These are phyloP conservation scores for Barbarea vulgaris DNA, from an alignment of 345 rosid species.

Conservation along the genomic window DNA sequence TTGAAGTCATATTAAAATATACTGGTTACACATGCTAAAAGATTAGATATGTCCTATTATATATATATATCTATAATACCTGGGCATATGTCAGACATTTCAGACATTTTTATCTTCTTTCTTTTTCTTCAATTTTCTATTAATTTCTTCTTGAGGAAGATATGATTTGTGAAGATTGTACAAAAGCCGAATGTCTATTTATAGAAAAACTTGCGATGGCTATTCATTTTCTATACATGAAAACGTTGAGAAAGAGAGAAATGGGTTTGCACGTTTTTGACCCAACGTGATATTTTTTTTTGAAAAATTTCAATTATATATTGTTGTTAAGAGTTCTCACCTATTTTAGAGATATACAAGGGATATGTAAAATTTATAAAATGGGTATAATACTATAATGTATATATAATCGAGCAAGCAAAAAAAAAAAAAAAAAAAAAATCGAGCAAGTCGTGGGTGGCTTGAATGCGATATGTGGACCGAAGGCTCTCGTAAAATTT, in stretches of 20 bases:
- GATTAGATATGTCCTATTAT: not conserved
- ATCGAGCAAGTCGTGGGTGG: not conserved
- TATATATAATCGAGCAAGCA: no score
- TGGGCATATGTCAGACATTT: conserved; percentile 21
- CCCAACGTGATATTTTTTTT: not conserved
- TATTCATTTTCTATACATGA: not conserved
- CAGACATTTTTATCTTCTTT: not conserved
- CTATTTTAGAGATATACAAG: not conserved
- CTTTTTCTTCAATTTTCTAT: not conserved
- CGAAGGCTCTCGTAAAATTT: not conserved
- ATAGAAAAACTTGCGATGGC: conserved; percentile 6
- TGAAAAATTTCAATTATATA: not conserved
- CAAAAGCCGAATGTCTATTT: conserved; percentile 10
- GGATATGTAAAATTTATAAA: not conserved
- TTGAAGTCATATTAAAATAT: not conserved
- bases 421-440: not conserved
- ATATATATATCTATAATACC: conserved; percentile 10
- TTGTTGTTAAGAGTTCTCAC: conserved; percentile 4
- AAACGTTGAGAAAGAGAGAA: not conserved
- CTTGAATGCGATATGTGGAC: not conserved
- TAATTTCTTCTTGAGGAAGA: conserved; percentile 3
- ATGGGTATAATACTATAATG: no score
- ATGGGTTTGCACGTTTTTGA: conserved; percentile 6
- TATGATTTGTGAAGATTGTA: not conserved
- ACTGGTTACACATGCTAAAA: not conserved